A percentile compares a stretch with the other conserved stretches of the same genome.
These are phyloP conservation scores for Talaromyces funiculosus DNA, from an alignment of 2,329 filamentous ascomycete species.

Conservation along the genomic window DNA sequence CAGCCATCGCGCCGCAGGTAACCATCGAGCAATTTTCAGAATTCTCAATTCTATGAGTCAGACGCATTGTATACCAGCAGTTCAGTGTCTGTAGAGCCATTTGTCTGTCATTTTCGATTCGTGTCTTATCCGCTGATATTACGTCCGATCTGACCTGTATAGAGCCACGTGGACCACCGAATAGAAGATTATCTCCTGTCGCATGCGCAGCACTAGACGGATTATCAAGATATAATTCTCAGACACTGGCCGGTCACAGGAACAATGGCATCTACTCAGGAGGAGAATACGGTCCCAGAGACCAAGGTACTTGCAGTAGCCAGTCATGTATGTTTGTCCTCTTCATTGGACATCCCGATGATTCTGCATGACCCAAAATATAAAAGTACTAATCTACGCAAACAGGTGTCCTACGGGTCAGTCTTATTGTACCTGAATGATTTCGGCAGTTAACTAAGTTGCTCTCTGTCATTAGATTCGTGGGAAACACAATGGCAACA, in stretches of 20 bases:
- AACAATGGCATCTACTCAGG: slow-evolving; percentile 7
- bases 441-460: neutral
- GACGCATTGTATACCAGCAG: neutral
- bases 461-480: slow-evolving; percentile 60
- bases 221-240: neutral
- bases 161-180: neutral
- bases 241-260: neutral
- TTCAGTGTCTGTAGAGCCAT: neutral
- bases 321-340: slow-evolving; percentile 73
- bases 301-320: slow-evolving; percentile 77
- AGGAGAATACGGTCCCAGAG: slow-evolving; percentile 46
- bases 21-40: neutral
- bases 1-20: neutral
- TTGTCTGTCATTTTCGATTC: neutral
- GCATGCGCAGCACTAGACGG: neutral
- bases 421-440: neutral
- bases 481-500: slow-evolving; percentile 95
- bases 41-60: neutral
- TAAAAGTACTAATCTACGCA: slow-evolving; percentile 15
- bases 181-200: neutral
- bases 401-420: slow-evolving; percentile 13
- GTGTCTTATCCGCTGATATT: neutral
- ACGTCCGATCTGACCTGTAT: neutral
- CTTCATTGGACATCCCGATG: neutral
- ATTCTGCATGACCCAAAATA: neutral